Evolutionary conservation across 169 alveolate species (phyloP).

Genomic region (Eimeria brunetti): DNA sequence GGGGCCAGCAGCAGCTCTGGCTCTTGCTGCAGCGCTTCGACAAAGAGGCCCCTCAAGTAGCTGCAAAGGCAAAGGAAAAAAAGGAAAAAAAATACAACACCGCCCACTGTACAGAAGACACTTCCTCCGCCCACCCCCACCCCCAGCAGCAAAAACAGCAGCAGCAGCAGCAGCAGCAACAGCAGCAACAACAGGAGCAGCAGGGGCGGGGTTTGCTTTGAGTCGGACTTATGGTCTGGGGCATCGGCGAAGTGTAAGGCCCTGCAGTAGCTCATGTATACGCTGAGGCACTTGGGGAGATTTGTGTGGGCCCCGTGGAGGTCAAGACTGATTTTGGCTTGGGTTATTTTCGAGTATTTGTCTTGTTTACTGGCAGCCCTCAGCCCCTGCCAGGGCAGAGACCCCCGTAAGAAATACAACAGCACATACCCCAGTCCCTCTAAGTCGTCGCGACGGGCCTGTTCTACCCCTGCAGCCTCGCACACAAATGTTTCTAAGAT

Average conservation of each 20-base stretch:
- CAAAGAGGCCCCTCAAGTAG: slow-evolving; percentile 46
- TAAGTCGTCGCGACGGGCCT: slow-evolving; percentile 98
- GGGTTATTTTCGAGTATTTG: slow-evolving; percentile 98
- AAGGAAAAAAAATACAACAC: neutral
- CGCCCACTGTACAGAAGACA: neutral
- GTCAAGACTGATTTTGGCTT: slow-evolving; percentile 90
- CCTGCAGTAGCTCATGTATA: slow-evolving; percentile 96
- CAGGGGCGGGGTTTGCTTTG: neutral
- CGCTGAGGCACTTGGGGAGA: slow-evolving; percentile 88
- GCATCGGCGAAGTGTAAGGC: slow-evolving; percentile 97
- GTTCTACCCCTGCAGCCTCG: slow-evolving; percentile 89
- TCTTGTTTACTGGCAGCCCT: slow-evolving; percentile 97
- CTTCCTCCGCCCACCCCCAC: neutral
- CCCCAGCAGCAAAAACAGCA: neutral
- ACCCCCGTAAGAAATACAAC: slow-evolving; percentile 96
- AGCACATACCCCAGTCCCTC: slow-evolving; percentile 98
- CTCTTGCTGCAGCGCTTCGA: slow-evolving; percentile 54
- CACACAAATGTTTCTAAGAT: too few relatives aligned
- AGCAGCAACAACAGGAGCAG: neutral
- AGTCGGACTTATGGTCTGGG: slow-evolving; percentile 93
- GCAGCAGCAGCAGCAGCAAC: slow-evolving; percentile 10
- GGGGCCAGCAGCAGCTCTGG: slow-evolving; percentile 9
- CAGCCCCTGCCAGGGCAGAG: slow-evolving; percentile 98
- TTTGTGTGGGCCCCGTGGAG: slow-evolving; percentile 93
- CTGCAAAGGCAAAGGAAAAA: neutral